These are phyloP conservation scores for Boletus coccyginus DNA, from an alignment of 768 basidiomycete genomes.

Conservation along the genomic window DNA sequence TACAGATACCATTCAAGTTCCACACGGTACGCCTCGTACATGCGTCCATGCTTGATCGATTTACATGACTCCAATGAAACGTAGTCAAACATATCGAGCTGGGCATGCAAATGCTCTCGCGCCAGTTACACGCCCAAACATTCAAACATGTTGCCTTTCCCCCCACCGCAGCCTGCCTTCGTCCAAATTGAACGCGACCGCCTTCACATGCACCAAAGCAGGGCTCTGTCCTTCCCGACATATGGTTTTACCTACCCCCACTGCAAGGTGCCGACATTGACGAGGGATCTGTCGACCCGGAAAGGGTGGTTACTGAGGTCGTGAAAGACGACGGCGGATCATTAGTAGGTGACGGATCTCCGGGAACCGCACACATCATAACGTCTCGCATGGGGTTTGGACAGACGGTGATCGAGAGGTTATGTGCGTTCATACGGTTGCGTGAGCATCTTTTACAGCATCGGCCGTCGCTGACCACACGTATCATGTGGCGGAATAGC, in stretches of 20 bases:
- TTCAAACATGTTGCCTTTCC: conserved; percentile 71
- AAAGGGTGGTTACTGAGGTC: too few species aligned
- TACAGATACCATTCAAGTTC: background rate
- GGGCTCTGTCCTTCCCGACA: conserved; percentile 78
- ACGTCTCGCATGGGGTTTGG: too few species aligned
- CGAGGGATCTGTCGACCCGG: too few species aligned
- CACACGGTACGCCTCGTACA: conserved; percentile 6
- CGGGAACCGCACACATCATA: too few species aligned
- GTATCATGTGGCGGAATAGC: too few species aligned
- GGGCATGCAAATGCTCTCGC: conserved; percentile 92
- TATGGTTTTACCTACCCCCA: conserved; percentile 75
- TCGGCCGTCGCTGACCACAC: too few species aligned
- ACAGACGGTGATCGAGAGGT: conserved; percentile 73
- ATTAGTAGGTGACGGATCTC: too few species aligned
- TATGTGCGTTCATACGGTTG: conserved; percentile 82
- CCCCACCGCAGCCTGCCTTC: conserved; percentile 51
- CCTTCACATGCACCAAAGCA: conserved; percentile 76
- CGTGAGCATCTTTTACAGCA: too few species aligned
- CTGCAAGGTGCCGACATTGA: conserved; percentile 80
- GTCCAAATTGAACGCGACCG: conserved; percentile 79
- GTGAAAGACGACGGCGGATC: too few species aligned
- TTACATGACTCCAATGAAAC: background rate
- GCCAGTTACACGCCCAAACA: conserved; percentile 73
- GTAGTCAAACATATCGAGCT: conserved; percentile 78
- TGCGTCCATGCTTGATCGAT: background rate